These are phyloP conservation scores for Euryodendron excelsum DNA, from an alignment of 148 eudicot species.

Conservation along the genomic window DNA sequence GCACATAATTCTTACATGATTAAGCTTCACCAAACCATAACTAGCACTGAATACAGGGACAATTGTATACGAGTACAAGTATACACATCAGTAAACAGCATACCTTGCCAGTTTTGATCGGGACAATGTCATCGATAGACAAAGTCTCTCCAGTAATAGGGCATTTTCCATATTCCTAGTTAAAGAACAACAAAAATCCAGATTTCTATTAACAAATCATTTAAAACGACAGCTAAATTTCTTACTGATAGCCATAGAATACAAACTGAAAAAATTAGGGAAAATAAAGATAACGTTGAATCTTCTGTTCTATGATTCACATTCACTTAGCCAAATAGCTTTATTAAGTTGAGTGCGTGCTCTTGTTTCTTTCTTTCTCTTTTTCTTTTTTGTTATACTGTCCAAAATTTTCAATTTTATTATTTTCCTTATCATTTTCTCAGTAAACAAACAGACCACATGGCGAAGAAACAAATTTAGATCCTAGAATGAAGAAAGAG, in stretches of 20 bases:
- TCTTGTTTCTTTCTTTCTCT: neutral
- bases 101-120: conserved; percentile 90
- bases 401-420: neutral
- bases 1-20: conserved; percentile 25
- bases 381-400: neutral
- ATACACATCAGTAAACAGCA: conserved; percentile 5
- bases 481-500: conserved; percentile 24
- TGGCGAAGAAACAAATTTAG: neutral
- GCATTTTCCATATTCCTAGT: conserved; percentile 89
- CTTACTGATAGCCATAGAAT: neutral
- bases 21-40: conserved; percentile 12
- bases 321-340: neutral
- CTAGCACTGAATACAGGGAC: neutral
- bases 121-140: conserved; percentile 73
- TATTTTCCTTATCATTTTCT: neutral
- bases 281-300: neutral
- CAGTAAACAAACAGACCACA: neutral
- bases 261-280: neutral
- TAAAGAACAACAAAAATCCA: conserved; percentile 2
- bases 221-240: neutral
- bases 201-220: neutral
- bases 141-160: conserved; percentile 88
- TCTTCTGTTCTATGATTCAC: neutral
- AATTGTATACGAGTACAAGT: neutral
- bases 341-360: neutral